Percentiles rank a stretch among this genome's conserved stretches.
Evolutionary conservation across 2,329 filamentous ascomycete species (phyloP).

Genomic region (Immersiporthe knoxdaviesiana): DNA sequence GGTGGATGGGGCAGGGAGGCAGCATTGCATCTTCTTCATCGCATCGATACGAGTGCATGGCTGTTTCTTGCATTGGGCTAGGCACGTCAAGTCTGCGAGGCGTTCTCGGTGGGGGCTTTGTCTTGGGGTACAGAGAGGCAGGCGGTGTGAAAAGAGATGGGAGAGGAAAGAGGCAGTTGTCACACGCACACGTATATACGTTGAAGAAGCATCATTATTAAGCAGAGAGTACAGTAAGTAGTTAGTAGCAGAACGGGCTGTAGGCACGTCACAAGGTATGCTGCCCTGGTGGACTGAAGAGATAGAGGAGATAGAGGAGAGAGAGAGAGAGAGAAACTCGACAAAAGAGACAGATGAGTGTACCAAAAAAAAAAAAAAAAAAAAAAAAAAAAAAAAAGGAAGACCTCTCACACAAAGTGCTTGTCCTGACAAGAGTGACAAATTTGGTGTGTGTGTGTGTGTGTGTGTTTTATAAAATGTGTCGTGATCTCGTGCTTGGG

Average conservation of each 20-base stretch:
- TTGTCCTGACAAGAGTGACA: background rate
- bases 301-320: too few species aligned
- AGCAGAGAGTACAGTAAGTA: constrained; percentile 13
- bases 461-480: too few species aligned
- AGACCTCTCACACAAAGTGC: background rate
- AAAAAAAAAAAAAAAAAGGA: background rate
- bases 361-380: background rate
- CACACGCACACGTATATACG: background rate
- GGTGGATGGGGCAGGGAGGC: background rate
- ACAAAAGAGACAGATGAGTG: background rate
- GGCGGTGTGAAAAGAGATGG: background rate
- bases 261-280: background rate
- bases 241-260: background rate
- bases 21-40: background rate
- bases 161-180: background rate
- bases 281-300: background rate
- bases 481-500: constrained; percentile 17
- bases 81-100: constrained; percentile 27
- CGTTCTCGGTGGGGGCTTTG: constrained; percentile 15
- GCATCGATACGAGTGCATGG: constrained; percentile 24
- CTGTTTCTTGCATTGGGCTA: constrained; percentile 25
- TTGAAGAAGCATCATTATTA: constrained; percentile 14
- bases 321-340: background rate
- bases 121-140: background rate
- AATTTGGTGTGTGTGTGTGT: too few species aligned